Evolutionary conservation across 2,329 filamentous ascomycete species (phyloP).

Genomic region (Orbilia brochopaga): DNA sequence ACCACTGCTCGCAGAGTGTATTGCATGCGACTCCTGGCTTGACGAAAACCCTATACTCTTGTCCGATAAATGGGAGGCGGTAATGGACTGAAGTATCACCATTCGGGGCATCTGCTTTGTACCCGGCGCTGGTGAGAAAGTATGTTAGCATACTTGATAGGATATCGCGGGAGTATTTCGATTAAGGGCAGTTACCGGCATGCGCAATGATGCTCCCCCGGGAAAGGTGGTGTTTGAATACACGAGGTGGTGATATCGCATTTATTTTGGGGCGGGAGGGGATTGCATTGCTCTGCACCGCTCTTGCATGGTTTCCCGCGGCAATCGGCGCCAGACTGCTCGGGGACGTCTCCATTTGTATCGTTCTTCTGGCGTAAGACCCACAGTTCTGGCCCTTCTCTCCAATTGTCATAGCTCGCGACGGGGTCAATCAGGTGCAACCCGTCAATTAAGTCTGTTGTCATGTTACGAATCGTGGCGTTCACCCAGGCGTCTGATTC

Average conservation of each 20-base stretch:
- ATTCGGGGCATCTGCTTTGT: slow-evolving; percentile 24
- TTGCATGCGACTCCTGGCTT: slow-evolving; percentile 43
- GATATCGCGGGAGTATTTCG: slow-evolving; percentile 1
- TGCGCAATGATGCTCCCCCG: slow-evolving; percentile 46
- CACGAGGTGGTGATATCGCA: slow-evolving; percentile 52
- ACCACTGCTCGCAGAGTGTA: slow-evolving; percentile 47
- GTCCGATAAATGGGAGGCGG: slow-evolving; percentile 31
- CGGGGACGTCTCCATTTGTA: background rate
- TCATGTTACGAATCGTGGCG: slow-evolving; percentile 8
- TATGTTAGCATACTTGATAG: background rate
- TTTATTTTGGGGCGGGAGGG: slow-evolving; percentile 13
- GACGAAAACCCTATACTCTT: slow-evolving; percentile 51
- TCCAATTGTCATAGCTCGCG: slow-evolving; percentile 9
- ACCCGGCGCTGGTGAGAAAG: slow-evolving; percentile 40
- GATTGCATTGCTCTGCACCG: slow-evolving; percentile 22
- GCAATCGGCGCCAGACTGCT: background rate
- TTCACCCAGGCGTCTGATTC: slow-evolving; percentile 1
- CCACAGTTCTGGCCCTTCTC: slow-evolving; percentile 7
- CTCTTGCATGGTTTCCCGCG: too few relatives aligned
- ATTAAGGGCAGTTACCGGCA: slow-evolving; percentile 38
- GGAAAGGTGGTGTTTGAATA: slow-evolving; percentile 14
- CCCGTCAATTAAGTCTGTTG: slow-evolving; percentile 1
- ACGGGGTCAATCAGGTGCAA: slow-evolving; percentile 10
- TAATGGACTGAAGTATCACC: slow-evolving; percentile 9
- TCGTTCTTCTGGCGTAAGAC: background rate